Evolutionary conservation across 768 basidiomycete species (phyloP), one percentile per base, ranked within the genome.

Genomic region (Phlegmacium glaucopus): DNA sequence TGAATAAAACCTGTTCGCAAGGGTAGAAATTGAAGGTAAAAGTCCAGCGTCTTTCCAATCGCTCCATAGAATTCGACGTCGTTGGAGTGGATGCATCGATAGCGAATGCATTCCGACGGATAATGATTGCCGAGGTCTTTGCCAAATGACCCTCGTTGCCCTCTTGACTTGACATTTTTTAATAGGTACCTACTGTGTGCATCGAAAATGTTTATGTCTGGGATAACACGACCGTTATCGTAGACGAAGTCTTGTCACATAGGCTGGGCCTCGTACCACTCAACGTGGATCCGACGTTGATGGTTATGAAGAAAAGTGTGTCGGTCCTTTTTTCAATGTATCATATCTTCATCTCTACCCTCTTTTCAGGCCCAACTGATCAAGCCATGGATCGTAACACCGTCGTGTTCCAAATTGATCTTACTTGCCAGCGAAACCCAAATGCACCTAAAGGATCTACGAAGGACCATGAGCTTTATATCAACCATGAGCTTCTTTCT

Each of bases 61-160:
- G 85, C 12, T 85, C 87, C 2, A 80, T 96, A 51, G 94, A 97
- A 55, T 95, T 99, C 64, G 96, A 99, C 68, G 73, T 98, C 38
- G 79, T 97, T 47, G 94, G 95, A 5, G 87, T 97, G 25, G 95
- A 99, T 63, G 90, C 96, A 1, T 90, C 92, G 12, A 89, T 99
- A 49, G 94, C 96, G 26, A 98, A 99, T 65, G 93, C 95, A 0
- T 81, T 95, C 54, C 77, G 96, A 22, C 77, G 96, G 47, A 92
- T 96, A 45, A 75, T 97, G 62, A 89, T 98, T 39, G 88, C 95
- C 9, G 96, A 99, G 78, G 94, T 93, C 80, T 65, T 26, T 28
- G 4, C 29, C 13, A 35, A 37, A 10, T 39, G 37, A 44, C 44
- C 30, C 11, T 15, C 4, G 12, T 8, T 35, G 30, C 17, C 4